These are phyloP conservation scores for Gyrodon lividus DNA, from an alignment of 768 basidiomycete genomes.

Conservation along the genomic window DNA sequence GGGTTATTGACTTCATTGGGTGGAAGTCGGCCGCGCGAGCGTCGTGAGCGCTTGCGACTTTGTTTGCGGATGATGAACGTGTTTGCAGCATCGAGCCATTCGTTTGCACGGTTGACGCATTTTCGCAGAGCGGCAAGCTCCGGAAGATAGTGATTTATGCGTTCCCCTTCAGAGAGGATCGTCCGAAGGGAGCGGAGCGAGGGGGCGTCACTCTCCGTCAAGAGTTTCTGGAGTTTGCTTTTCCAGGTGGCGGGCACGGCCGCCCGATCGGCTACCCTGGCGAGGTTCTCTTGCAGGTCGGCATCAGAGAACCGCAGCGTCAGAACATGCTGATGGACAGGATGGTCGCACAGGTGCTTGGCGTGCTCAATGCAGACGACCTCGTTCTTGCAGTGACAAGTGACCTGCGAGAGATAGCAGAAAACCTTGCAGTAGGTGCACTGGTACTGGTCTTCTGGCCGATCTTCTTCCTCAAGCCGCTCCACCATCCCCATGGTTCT, in stretches of 20 bases:
- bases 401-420: slow-evolving; percentile 92
- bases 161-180: slow-evolving; percentile 86
- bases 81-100: slow-evolving; percentile 87
- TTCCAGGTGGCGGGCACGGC: slow-evolving; percentile 75
- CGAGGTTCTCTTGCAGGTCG: slow-evolving; percentile 66
- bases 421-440: slow-evolving; percentile 91
- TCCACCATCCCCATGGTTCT: slow-evolving; percentile 64
- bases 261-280: slow-evolving; percentile 69
- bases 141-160: slow-evolving; percentile 70
- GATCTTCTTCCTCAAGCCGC: slow-evolving; percentile 73
- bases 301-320: slow-evolving; percentile 82
- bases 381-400: slow-evolving; percentile 72
- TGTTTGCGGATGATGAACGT: slow-evolving; percentile 77
- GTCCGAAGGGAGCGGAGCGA: slow-evolving; percentile 74
- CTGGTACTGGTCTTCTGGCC: slow-evolving; percentile 92
- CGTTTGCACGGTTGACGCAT: slow-evolving; percentile 77
- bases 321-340: slow-evolving; percentile 55
- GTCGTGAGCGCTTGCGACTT: slow-evolving; percentile 71
- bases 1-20: slow-evolving; percentile 40
- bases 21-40: slow-evolving; percentile 55
- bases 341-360: slow-evolving; percentile 69
- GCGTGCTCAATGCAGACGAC: slow-evolving; percentile 88
- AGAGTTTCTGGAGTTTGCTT: slow-evolving; percentile 59
- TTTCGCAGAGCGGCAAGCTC: slow-evolving; percentile 73
- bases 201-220: slow-evolving; percentile 71